These are phyloP conservation scores for Cardiospermum halicacabum DNA, from an alignment of 345 rosid species.

Conservation along the genomic window DNA sequence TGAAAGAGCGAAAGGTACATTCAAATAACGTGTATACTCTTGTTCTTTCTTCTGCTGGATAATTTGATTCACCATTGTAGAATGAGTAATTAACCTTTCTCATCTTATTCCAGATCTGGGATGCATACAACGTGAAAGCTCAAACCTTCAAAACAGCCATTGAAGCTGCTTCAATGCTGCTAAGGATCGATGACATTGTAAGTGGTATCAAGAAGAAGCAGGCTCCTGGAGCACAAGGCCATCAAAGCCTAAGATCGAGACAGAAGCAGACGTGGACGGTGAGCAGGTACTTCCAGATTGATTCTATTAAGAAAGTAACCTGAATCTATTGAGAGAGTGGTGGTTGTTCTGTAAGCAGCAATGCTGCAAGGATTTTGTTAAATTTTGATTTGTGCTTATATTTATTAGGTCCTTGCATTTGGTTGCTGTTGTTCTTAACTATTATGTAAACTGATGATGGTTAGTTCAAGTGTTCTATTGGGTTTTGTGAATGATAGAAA, in stretches of 20 bases:
- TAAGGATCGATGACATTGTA: slow-evolving; percentile 91
- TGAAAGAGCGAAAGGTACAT: slow-evolving; percentile 86
- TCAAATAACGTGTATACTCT: background rate
- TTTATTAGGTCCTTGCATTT: slow-evolving; percentile 6
- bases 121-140: slow-evolving; percentile 89
- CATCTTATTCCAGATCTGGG: slow-evolving; percentile 99
- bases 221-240: slow-evolving; percentile 69
- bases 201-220: slow-evolving; percentile 96
- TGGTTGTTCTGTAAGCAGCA: background rate
- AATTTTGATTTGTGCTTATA: background rate
- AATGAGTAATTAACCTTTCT: too few species aligned
- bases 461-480: background rate
- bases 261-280: slow-evolving; percentile 89
- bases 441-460: slow-evolving; percentile 5
- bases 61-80: background rate
- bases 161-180: slow-evolving; percentile 91
- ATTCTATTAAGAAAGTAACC: background rate
- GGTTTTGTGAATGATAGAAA: too few species aligned
- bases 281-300: slow-evolving; percentile 92
- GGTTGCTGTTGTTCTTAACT: background rate
- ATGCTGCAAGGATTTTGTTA: background rate
- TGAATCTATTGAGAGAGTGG: background rate
- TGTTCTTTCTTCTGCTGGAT: background rate
- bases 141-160: slow-evolving; percentile 95
- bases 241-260: slow-evolving; percentile 73